These are phyloP conservation scores for Nicotiana knightiana DNA, from an alignment of 257 asterid species.

Conservation along the genomic window DNA sequence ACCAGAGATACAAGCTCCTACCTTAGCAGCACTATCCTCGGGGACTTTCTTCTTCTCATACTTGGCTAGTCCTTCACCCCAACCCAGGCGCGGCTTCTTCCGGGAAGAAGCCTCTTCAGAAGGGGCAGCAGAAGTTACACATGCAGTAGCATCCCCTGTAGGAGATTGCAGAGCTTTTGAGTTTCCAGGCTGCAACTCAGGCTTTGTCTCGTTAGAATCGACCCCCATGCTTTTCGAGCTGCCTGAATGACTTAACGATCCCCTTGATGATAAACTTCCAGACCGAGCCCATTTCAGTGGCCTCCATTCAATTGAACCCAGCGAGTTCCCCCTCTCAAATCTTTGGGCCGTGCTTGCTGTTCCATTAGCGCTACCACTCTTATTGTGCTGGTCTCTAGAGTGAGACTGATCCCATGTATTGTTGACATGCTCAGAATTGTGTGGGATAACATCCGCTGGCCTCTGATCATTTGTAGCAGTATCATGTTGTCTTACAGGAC, in stretches of 20 bases:
- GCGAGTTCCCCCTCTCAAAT: constrained; percentile 51
- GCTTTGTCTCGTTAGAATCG: constrained; percentile 28
- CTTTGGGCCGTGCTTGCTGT: constrained; percentile 33
- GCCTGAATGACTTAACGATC: constrained; percentile 36
- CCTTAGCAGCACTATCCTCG: constrained; percentile 44
- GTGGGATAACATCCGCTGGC: constrained; percentile 45
- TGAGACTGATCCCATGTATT: constrained; percentile 35
- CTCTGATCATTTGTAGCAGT: constrained; percentile 33
- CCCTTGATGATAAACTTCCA: constrained; percentile 37
- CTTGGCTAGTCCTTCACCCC: constrained; percentile 99
- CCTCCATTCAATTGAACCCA: constrained; percentile 50
- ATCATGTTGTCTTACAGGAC: constrained; percentile 54
- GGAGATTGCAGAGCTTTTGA: constrained; percentile 24
- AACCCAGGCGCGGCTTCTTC: constrained; percentile 95
- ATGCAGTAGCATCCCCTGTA: constrained; percentile 18
- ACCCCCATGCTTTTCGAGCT: constrained; percentile 38
- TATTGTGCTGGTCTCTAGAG: constrained; percentile 45
- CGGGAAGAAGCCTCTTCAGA: constrained; percentile 62
- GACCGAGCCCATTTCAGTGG: constrained; percentile 37
- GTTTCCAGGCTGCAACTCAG: constrained; percentile 22
- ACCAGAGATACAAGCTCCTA: constrained; percentile 22
- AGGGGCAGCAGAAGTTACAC: constrained; percentile 22
- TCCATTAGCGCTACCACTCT: constrained; percentile 26
- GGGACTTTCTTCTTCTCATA: constrained; percentile 87
- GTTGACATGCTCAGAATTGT: constrained; percentile 28